Evolutionary conservation across 176 grass and related monocot genomes (phyloP), one percentile per base, ranked within the genome.

Genomic region (Zizania latifolia): DNA sequence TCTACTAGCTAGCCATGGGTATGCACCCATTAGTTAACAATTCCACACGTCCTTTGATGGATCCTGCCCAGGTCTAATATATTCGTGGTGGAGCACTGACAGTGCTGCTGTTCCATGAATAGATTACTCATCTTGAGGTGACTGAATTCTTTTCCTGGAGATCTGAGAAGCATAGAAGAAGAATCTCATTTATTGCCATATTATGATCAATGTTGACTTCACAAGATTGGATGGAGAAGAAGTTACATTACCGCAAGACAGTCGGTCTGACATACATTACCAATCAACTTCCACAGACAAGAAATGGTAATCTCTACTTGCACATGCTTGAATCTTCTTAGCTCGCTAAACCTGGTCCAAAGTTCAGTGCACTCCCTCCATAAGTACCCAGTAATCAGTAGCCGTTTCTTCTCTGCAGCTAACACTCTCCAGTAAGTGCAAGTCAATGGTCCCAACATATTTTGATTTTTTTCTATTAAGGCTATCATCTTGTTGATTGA

Each of bases 111-210:
- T 37, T 59, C 33, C 65, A 68, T 14, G 19, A 83, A 68, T 83
- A 79, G 32, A 83, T 74, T 83, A 83, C 40, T 79, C 74, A 68
- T 74, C 53, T 38, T 60, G 67, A 73, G 74, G 79, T 0, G 17
- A 65, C 5, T 16, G 43, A 45, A 45, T 45, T 72, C 31, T 10
- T 22, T 67, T 74, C 68, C 68, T 87, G 26, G 80, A 87, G 85
- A 87, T 87, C 74, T 51, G 85, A 34, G 80, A 11, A 54, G 53
- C 67, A 74, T 34, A 34, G 68, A 60, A 77, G 81, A 76, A 43
- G 76, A 68, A 78, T 68, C 79, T 60, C 85, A 87, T 87, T 84
- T 74, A 87, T 54, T 40, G 80, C 50, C 51, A 48, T 39, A 53
- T 87, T 66, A 53, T 22, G 53, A 45, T 32, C 51, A 39, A 8